These are phyloP conservation scores for Pythium sp. DNA, from an alignment of 352 stramenopile species.

Conservation along the genomic window DNA sequence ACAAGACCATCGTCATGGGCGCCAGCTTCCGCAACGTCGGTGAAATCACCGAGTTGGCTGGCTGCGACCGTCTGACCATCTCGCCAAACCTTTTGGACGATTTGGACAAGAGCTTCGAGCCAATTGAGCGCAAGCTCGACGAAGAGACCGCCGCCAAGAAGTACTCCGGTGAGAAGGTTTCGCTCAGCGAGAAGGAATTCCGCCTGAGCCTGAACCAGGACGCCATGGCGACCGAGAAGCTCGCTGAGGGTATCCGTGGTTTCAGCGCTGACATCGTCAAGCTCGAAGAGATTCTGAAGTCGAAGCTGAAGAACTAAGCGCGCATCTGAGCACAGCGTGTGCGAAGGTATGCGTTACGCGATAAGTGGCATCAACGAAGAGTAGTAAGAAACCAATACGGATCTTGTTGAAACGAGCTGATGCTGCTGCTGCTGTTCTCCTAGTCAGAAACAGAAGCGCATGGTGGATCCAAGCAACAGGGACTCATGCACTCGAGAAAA, in stretches of 20 bases:
- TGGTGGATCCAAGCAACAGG: background rate
- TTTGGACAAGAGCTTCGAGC: slow-evolving; percentile 72
- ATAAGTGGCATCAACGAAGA: slow-evolving; percentile 13
- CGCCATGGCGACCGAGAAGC: slow-evolving; percentile 96
- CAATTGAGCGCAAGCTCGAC: slow-evolving; percentile 85
- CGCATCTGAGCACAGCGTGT: background rate
- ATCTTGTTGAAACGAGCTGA: background rate
- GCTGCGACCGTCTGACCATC: slow-evolving; percentile 98
- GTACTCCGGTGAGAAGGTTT: slow-evolving; percentile 80
- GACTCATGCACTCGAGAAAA: slow-evolving; percentile 1
- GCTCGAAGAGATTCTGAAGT: slow-evolving; percentile 97
- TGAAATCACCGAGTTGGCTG: slow-evolving; percentile 96
- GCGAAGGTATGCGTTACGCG: slow-evolving; percentile 12
- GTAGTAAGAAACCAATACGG: slow-evolving; percentile 2
- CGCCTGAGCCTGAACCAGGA: slow-evolving; percentile 98
- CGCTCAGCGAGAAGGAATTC: slow-evolving; percentile 94
- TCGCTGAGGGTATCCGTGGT: slow-evolving; percentile 96
- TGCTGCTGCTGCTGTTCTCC: background rate
- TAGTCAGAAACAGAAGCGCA: background rate
- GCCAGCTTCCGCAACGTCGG: slow-evolving; percentile 95
- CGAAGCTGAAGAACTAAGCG: slow-evolving; percentile 88
- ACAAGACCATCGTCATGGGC: slow-evolving; percentile 96
- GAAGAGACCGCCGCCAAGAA: slow-evolving; percentile 57
- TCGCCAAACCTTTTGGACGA: slow-evolving; percentile 93
- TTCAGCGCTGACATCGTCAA: slow-evolving; percentile 98